Evolutionary conservation across 257 asterid genomes (phyloP).

Genomic region (Nicotiana obtusifolia): DNA sequence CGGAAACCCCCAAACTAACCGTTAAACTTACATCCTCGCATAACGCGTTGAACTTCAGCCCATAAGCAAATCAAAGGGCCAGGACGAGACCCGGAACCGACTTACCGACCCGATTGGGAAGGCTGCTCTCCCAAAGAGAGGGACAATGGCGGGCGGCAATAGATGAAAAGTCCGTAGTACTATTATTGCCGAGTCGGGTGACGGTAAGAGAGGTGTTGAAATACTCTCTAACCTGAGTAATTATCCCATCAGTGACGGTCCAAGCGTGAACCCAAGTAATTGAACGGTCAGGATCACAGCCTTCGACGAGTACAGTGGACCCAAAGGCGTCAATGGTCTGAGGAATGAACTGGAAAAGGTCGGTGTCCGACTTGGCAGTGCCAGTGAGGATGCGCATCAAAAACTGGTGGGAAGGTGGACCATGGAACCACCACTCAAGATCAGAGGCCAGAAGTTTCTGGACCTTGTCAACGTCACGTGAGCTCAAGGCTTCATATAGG

Average conservation of each 20-base stretch:
- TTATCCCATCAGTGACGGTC: conserved; percentile 93
- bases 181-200: conserved; percentile 45
- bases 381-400: conserved; percentile 98
- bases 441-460: conserved; percentile 78
- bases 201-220: conserved; percentile 93
- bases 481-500: conserved; percentile 92
- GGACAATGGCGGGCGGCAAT: conserved; percentile 47
- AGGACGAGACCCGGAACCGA: conserved; percentile 88
- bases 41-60: conserved; percentile 25
- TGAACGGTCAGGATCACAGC: conserved; percentile 51
- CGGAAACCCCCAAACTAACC: conserved; percentile 14
- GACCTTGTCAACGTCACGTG: conserved; percentile 64
- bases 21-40: conserved; percentile 26
- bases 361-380: conserved; percentile 28
- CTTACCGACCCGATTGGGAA: conserved; percentile 67
- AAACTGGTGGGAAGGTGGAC: conserved; percentile 95
- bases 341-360: conserved; percentile 54
- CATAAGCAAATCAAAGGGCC: conserved; percentile 41
- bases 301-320: conserved; percentile 77
- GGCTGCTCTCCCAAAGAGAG: conserved; percentile 83
- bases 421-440: conserved; percentile 99
- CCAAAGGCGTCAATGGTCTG: conserved; percentile 73
- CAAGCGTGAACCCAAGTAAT: conserved; percentile 98
- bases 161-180: conserved; percentile 20
- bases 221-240: conserved; percentile 91